Base-by-base conservation (phyloP, 208 protist genomes). In the Trypanosoma rangeli region DNA sequence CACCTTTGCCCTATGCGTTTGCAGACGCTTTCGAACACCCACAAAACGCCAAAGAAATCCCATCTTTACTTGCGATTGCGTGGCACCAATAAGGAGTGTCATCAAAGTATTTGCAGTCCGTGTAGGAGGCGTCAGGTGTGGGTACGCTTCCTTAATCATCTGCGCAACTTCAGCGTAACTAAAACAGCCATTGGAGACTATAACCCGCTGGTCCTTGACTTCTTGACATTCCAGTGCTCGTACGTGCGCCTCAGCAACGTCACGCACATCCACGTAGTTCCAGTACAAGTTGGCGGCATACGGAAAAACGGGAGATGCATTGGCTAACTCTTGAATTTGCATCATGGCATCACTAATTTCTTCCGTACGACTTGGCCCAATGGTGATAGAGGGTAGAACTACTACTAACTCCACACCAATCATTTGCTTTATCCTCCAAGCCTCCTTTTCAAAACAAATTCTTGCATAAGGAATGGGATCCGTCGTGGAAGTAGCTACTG, bases 221-320 rank as follows among this genome's bases (percentile, higher is more conserved):
- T 92, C 84, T 1, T 80, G 63, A 9, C 73, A 78, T 70, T 94
- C 89, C 28, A 97, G 61, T 52, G 92, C 87, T 1, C 86, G 87
- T 60, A 97, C 87, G 58, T 92, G 85, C 3, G 92, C 89, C 39
- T 94, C 87, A 9, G 92, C 92, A 4, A 94, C 92, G 48, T 97
- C 92, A 64, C 87, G 83, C 42, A 97, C 83, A 53, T 97, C 92
- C 60, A 97, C 92, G 56, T 92, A 97, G 76, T 97, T 97, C 86
- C 87, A 97, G 73, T 84, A 87, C 62, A 97, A 64, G 57, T 94
- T 85, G 0, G 92, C 84, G 64, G 80, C 86, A 72, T 93, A 94
- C 13, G 92, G 92, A 49, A 93, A 92, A 65, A 78, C 82, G 37
- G 64, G 64, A 12, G 92, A 83, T 8, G 83, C 87, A 24, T 68